Evolutionary conservation across 2,329 filamentous ascomycete species (phyloP).

Genomic region (Aspergillus cejpii): DNA sequence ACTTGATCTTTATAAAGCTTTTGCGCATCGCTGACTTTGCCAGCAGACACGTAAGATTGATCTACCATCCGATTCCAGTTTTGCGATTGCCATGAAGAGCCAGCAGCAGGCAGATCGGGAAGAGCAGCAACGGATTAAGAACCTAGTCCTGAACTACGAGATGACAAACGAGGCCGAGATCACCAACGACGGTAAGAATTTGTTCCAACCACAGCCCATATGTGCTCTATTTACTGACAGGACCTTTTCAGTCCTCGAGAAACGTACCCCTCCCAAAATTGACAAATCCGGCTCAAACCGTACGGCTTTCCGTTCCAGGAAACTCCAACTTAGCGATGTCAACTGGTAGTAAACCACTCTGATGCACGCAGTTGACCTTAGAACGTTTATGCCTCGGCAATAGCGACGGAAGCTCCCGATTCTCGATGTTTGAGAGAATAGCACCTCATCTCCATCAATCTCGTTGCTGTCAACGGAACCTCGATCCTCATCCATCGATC

Average conservation of each 20-base stretch:
- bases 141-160: constrained; percentile 92
- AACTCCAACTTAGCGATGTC: constrained; percentile 91
- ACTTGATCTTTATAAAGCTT: background rate
- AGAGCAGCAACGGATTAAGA: constrained; percentile 98
- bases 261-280: constrained; percentile 35
- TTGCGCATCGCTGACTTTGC: constrained; percentile 14
- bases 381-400: background rate
- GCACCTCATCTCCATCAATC: background rate
- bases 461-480: background rate
- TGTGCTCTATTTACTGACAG: constrained; percentile 31
- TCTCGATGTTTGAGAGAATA: background rate
- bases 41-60: constrained; percentile 86
- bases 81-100: constrained; percentile 91
- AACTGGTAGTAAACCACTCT: constrained; percentile 67
- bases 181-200: constrained; percentile 62
- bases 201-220: constrained; percentile 26
- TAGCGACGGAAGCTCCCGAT: background rate
- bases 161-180: constrained; percentile 75
- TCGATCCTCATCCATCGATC: background rate
- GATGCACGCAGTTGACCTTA: background rate
- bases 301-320: constrained; percentile 73
- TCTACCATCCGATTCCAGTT: constrained; percentile 77
- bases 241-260: constrained; percentile 36
- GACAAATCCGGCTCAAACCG: constrained; percentile 59
- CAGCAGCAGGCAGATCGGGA: constrained; percentile 93